Base-by-base conservation (phyloP, 2,329 filamentous ascomycete genomes). In the Fragosphaeria purpurea region DNA sequence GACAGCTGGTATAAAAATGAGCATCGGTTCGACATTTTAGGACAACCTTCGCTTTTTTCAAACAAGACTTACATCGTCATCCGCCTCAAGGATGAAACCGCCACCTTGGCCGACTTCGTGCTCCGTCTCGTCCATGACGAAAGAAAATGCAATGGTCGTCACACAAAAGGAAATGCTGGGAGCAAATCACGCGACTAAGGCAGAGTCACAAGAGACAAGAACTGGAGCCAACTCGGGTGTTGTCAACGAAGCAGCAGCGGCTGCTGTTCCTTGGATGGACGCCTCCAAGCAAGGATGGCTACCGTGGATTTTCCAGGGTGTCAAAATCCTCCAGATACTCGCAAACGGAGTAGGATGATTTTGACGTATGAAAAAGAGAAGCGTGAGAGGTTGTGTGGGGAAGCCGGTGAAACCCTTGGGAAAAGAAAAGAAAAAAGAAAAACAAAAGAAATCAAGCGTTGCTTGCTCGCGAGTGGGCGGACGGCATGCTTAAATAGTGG, bases 181-280 rank as follows among this genome's bases (percentile, higher is more conserved):
- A 31, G 9, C 33, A 12, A 33, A 22, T 37, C 13, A 34, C 31
- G 41, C n/a, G 33, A 45, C 32, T 6, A 7, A 13, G 9, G 37
- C 5, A 33, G n/a, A 13, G n/a, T 13, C 13, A 32, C 46, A 47
- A 34, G 35, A 39, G 5, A 11, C 5, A 38, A 39, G 35, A 37
- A 10, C 5, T 11, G 12, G n/a, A 41, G 38, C 11, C 7, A 10
- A 13, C 30, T 44, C 12, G 41, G 22, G 11, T 47, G 44, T 34
- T 40, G 32, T 13, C 5, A 35, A 13, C 31, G 34, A 45, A 53
- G 51, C 53, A 56, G 55, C 55, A 56, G 55, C 55, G 53, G 55
- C 55, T 50, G 50, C 53, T 49, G 12, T 50, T 42, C 43, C 51
- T 55, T 52, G 53, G 38, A 47, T 52, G 51, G 53, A 56, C 55